phyloP scores from a whole-genome alignment of 768 basidiomycete genomes.

The Lactarius vividus region DNA sequence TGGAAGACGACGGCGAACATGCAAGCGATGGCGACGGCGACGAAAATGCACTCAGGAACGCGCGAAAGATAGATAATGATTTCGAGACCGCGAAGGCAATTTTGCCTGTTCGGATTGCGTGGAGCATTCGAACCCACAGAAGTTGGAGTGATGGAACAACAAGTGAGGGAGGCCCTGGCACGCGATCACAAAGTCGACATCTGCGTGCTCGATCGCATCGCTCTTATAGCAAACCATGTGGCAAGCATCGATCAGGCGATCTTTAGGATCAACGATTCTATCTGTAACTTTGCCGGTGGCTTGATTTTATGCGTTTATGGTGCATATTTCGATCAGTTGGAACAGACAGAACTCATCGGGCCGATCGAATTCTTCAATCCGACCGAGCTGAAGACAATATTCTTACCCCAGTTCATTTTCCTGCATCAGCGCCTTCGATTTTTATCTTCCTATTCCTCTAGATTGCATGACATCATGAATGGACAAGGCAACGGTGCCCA shows the following conservation, averaged over 20 bases:
- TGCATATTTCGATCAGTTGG: background rate
- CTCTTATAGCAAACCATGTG: background rate
- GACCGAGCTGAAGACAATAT: background rate
- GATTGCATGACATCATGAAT: background rate
- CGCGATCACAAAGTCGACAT: background rate
- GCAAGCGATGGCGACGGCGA: background rate
- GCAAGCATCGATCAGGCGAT: background rate
- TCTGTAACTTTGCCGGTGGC: background rate
- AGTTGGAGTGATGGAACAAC: background rate
- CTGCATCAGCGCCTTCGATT: background rate
- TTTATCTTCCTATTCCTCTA: background rate
- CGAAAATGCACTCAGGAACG: background rate
- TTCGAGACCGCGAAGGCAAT: background rate
- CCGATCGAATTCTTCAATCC: background rate
- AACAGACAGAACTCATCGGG: background rate
- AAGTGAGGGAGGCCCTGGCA: background rate
- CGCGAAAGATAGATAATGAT: background rate
- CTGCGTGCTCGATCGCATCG: background rate
- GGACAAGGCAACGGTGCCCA: background rate
- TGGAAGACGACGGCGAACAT: background rate
- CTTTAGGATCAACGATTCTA: background rate
- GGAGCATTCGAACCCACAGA: background rate
- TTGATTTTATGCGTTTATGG: background rate
- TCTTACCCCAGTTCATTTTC: background rate
- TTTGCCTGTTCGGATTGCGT: background rate